Evolutionary conservation across 306 rosid species (phyloP).

Genomic region (Rubus parviflorus): DNA sequence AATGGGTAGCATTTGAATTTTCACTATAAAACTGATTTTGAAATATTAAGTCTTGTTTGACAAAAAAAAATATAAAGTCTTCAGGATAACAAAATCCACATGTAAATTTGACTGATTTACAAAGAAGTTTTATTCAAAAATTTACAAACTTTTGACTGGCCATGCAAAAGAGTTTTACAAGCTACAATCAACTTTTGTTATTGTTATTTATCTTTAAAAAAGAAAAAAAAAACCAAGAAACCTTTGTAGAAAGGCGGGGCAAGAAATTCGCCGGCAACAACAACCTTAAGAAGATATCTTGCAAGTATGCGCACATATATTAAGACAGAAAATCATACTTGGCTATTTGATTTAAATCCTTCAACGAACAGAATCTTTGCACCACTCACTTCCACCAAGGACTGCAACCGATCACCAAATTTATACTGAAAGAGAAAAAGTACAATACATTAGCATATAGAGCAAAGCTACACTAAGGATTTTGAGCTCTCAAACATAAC

Average conservation of each 20-base stretch:
- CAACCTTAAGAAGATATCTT: not conserved
- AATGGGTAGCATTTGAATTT: too few species aligned
- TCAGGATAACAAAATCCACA: not conserved
- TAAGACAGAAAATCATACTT: slow-evolving; percentile 45
- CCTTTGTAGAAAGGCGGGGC: not conserved
- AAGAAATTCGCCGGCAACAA: not conserved
- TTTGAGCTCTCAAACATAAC: slow-evolving; percentile 2
- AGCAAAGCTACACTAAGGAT: not conserved
- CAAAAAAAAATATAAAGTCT: too few species aligned
- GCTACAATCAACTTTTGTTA: not conserved
- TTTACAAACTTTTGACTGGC: not conserved
- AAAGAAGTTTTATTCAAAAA: not conserved
- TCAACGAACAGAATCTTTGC: slow-evolving; percentile 56
- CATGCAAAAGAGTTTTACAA: not conserved
- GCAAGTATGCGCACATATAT: not conserved
- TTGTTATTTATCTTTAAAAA: not conserved
- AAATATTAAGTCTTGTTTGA: too few species aligned
- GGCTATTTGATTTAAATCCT: slow-evolving; percentile 57
- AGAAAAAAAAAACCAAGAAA: not conserved
- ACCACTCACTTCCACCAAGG: slow-evolving; percentile 67
- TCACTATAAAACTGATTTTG: too few species aligned
- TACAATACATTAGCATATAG: slow-evolving; percentile 19
- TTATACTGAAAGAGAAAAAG: slow-evolving; percentile 51
- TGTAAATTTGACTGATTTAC: not conserved
- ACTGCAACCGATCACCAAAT: slow-evolving; percentile 54